Evolutionary conservation across 1,284 basidiomycete genomes (phyloP), one percentile per base, ranked within the genome.

Genomic region (Chondrostereum purpureum): DNA sequence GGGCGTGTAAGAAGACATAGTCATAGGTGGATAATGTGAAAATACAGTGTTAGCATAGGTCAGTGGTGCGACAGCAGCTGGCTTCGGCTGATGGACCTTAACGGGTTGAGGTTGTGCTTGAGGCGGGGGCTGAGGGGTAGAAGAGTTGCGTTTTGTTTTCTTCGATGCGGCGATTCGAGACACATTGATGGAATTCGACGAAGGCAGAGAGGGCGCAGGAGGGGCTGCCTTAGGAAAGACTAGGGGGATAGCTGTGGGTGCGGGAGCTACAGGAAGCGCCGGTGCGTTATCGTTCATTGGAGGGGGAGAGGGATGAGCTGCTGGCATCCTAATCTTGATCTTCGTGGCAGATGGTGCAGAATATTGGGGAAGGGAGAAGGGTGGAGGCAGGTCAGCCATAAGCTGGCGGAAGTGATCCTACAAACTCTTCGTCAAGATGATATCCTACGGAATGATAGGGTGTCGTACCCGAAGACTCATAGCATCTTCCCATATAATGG

Each of bases 401-500:
- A 88, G 62, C 50, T 77, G 71, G 20, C 77, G 74, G 60, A 89
- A 88, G 54, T 77, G 68, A 45, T 83, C 78, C 86, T 89, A 48
- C 13, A 46, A n/a, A 23, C 10, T n/a, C 10, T 35, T 50, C 54
- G 38, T 39, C 41, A 40, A 39, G 44, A 35, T 58, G 43, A 57
- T 46, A 46, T 43, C 20, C 17, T 43, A 27, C 43, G 23, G 39
- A 34, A 41, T 14, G 24, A 17, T 18, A 42, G 46, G 36, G 22
- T 27, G 16, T 64, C 76, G 42, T 60, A 87, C 87, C 54, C 79
- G 70, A 24, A 90, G 68, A 6, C 67, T 59, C 17, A 71, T 56
- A 12, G 87, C 86, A 56, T 88, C 85, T 53, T 87, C 77, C 80
- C 83, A 89, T 31, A 90, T 84, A 45, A 63, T 70, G 17, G 82